Evolutionary conservation across 2,329 filamentous ascomycete genomes (phyloP).

Genomic region (Neophaeococcomyces aloes): DNA sequence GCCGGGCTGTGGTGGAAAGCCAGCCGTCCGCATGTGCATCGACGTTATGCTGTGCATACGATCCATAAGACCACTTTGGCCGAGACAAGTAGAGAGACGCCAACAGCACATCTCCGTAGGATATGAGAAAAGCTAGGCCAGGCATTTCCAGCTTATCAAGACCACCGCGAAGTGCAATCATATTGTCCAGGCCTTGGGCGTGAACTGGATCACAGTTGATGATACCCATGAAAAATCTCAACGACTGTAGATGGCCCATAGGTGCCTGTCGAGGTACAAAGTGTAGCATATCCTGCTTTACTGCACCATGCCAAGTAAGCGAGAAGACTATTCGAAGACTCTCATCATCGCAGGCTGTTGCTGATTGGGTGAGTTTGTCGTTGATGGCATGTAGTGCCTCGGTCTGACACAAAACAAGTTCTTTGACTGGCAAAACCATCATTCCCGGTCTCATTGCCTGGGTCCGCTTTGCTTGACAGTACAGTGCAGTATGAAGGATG

Average conservation of each 20-base stretch:
- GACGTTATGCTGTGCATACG: neutral
- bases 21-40: conserved; percentile 10
- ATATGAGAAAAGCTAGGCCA: conserved; percentile 29
- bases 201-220: conserved; percentile 28
- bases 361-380: conserved; percentile 25
- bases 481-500: conserved; percentile 17
- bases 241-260: conserved; percentile 28
- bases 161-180: conserved; percentile 30
- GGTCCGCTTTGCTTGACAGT: conserved; percentile 16
- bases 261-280: conserved; percentile 27
- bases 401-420: conserved; percentile 17
- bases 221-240: conserved; percentile 28
- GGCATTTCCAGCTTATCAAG: conserved; percentile 28
- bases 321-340: conserved; percentile 29
- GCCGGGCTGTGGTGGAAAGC: conserved; percentile 16
- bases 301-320: conserved; percentile 26
- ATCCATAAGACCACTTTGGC: neutral
- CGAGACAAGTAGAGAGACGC: neutral
- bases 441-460: conserved; percentile 8
- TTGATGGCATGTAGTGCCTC: conserved; percentile 30
- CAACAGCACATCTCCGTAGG: conserved; percentile 17
- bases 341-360: conserved; percentile 26
- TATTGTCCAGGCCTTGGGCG: conserved; percentile 26
- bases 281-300: conserved; percentile 16
- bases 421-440: conserved; percentile 8